Base-by-base conservation (phyloP, 352 stramenopile genomes). In the Phytopythium boreale region DNA sequence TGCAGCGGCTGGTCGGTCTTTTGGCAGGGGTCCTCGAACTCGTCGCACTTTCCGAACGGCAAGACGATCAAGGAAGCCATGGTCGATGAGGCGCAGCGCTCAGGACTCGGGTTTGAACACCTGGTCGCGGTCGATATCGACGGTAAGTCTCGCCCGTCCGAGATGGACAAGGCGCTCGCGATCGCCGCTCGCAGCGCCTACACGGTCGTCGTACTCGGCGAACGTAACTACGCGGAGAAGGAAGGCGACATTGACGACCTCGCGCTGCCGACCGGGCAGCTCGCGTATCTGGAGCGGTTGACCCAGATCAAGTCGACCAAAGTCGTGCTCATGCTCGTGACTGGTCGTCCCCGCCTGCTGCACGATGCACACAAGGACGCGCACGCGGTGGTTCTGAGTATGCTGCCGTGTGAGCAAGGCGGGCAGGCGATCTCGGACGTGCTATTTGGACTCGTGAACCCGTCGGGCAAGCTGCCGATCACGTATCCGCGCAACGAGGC, bases 151-250 rank as follows among this genome's bases (percentile, higher is more conserved):
- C 69, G 63, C 2, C 41, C 57, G 0, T 62, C 80, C 9, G 76
- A 89, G 17, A 74, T 80, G n/a, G 63, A 80, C 0, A 56, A 52
- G 43, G 84, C 73, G 22, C 53, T 87, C 8, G 55, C 61, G 37
- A 66, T 83, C n/a, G 86, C 84, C 27, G 61, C 68, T 2, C 74
- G 72, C 34, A 88, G 84, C 19, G 72, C 90, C 41, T 92, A 88
- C 60, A 92, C 90, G 4, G 56, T 97, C 12, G 77, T 89, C 4
- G 79, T 72, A 19, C 53, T 97, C 9, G 89, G 89, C 14, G 89
- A 97, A 59, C 62, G 46, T 29, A 87, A 81, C n/a, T 96, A 95
- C 55, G 76, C 89, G 0, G 89, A 97, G 60, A 96, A 95, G 41
- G 75, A 66, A 20, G 89, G 89, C 2, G 87, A 97, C 60, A 87